phyloP scores from a whole-genome alignment of 2,329 filamentous ascomycete genomes.

The Sarocladiaceae sp. region DNA sequence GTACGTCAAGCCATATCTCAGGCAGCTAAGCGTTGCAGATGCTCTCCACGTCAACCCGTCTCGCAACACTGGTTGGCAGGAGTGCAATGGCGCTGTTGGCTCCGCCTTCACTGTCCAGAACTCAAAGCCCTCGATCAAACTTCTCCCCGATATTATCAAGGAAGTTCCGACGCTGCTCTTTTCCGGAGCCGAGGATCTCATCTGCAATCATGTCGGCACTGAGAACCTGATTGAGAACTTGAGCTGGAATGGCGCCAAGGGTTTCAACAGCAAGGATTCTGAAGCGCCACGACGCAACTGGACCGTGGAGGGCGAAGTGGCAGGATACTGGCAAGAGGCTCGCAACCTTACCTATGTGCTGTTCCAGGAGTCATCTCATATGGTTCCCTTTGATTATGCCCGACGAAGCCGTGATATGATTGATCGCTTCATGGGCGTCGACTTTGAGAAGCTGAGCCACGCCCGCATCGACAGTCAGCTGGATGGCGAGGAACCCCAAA shows the following conservation, averaged over 20 bases:
- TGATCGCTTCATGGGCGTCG: slow-evolving; percentile 89
- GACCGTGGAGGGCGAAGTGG: slow-evolving; percentile 83
- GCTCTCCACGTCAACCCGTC: slow-evolving; percentile 78
- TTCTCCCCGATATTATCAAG: slow-evolving; percentile 73
- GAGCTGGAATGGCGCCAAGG: slow-evolving; percentile 85
- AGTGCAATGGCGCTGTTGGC: slow-evolving; percentile 79
- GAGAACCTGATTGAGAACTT: slow-evolving; percentile 86
- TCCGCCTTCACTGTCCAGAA: slow-evolving; percentile 61
- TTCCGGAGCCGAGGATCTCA: slow-evolving; percentile 87
- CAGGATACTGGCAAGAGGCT: slow-evolving; percentile 90
- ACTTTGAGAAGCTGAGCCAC: slow-evolving; percentile 83
- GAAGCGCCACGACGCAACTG: slow-evolving; percentile 91
- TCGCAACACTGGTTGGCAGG: slow-evolving; percentile 83
- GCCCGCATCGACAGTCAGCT: slow-evolving; percentile 70
- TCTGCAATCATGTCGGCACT: slow-evolving; percentile 95
- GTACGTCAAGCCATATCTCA: slow-evolving; percentile 75
- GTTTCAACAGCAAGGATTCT: slow-evolving; percentile 84
- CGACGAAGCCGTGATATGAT: slow-evolving; percentile 90
- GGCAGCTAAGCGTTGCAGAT: slow-evolving; percentile 66
- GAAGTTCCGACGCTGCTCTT: slow-evolving; percentile 79
- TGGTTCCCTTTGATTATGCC: slow-evolving; percentile 94
- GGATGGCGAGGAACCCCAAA: slow-evolving; percentile 78
- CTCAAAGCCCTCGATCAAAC: slow-evolving; percentile 64
- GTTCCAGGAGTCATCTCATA: slow-evolving; percentile 94
- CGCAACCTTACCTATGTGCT: slow-evolving; percentile 93